Evolutionary conservation across 345 rosid genomes (phyloP).

Genomic region (Syzygium aqueum): DNA sequence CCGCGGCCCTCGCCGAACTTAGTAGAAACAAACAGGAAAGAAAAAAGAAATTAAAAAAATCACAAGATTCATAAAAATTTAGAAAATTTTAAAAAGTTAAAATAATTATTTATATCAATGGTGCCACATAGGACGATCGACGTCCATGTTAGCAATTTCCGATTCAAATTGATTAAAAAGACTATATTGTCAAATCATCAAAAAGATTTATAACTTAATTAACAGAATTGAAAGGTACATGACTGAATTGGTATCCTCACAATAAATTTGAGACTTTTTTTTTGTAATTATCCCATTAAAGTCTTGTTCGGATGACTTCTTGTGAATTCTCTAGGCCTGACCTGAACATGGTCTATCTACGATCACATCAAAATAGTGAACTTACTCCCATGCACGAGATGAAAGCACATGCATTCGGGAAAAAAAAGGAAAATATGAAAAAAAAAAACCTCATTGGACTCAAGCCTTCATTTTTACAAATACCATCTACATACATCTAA

Average conservation of each 20-base stretch:
- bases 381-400: neutral
- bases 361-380: neutral
- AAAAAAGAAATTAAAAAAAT: neutral
- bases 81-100: neutral
- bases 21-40: neutral
- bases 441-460: neutral
- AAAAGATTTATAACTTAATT: neutral
- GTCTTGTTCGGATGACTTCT: neutral
- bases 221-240: neutral
- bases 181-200: neutral
- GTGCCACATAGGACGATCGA: rapidly evolving
- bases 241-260: neutral
- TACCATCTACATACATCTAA: neutral
- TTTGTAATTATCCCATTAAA: neutral
- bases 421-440: neutral
- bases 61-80: neutral
- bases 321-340: neutral
- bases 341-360: neutral
- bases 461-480: neutral
- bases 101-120: no score
- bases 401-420: neutral
- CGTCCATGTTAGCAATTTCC: neutral
- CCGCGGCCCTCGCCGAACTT: neutral
- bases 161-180: neutral
- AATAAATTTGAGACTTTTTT: neutral